Evolutionary conservation across 1,139 yeast genomes (phyloP).

Genomic region (Candida smagusa): DNA sequence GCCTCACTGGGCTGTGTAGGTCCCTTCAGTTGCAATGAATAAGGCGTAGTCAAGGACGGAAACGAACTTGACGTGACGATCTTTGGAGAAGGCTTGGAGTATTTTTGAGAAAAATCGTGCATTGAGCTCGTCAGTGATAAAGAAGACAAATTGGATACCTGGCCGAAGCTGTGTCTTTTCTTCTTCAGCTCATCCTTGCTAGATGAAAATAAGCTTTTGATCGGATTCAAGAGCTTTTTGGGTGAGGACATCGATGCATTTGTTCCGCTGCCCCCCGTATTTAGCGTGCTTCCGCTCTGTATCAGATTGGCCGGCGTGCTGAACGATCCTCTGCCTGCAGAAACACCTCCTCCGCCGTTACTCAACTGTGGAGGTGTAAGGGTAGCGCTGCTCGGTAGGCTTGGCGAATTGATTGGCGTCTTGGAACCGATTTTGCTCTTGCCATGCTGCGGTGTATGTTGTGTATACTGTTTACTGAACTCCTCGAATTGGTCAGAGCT

Average conservation of each 20-base stretch:
- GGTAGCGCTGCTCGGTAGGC: slow-evolving; percentile 14
- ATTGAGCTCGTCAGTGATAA: slow-evolving; percentile 5
- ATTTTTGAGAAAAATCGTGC: slow-evolving; percentile 1
- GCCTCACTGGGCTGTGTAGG: slow-evolving; percentile 1
- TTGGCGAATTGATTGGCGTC: slow-evolving; percentile 17
- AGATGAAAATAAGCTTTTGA: slow-evolving; percentile 36
- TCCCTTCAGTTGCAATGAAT: slow-evolving; percentile 1
- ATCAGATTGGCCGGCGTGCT: not conserved
- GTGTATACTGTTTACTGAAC: not conserved
- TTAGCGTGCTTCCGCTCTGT: not conserved
- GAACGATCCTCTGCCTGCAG: not conserved
- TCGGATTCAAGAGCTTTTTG: slow-evolving; percentile 42
- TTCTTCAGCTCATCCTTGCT: slow-evolving; percentile 10
- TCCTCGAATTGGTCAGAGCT: slow-evolving; percentile 8
- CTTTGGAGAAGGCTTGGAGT: not conserved
- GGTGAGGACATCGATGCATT: slow-evolving; percentile 29
- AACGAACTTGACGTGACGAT: slow-evolving; percentile 3
- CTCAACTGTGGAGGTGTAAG: slow-evolving; percentile 24
- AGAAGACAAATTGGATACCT: slow-evolving; percentile 5
- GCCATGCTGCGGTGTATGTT: not conserved
- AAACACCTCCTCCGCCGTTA: not conserved
- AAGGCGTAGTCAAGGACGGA: slow-evolving; percentile 6
- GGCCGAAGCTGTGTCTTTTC: slow-evolving; percentile 5
- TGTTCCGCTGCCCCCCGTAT: not conserved
- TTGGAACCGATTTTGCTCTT: slow-evolving; percentile 3